Conservation (phyloP, 2,329 filamentous ascomycete genomes). For the Hypoxylon sp. region DNA sequence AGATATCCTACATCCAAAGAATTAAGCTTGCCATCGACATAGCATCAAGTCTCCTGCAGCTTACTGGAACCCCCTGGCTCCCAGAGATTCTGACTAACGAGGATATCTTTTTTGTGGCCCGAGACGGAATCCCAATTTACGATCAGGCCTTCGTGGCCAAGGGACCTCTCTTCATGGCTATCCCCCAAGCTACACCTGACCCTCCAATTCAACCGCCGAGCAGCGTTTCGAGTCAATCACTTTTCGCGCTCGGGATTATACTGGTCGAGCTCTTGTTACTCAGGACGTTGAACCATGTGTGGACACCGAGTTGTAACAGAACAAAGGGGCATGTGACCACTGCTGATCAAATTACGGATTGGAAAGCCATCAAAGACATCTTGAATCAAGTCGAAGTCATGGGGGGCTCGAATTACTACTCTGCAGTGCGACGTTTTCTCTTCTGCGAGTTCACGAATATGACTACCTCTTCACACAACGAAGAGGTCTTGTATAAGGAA, state of each 20-base stretch:
- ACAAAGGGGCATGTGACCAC: background rate
- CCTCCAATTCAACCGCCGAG: background rate
- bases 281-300: background rate
- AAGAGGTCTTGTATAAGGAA: conserved; percentile 4
- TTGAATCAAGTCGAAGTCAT: background rate
- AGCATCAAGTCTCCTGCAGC: background rate
- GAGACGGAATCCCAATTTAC: background rate
- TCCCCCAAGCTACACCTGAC: background rate
- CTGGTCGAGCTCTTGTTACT: background rate
- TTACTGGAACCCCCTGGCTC: background rate
- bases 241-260: conserved; percentile 3
- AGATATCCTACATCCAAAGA: background rate
- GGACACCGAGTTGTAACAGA: background rate
- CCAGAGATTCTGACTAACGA: conserved; percentile 1
- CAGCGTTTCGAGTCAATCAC: background rate
- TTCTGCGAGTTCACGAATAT: conserved; percentile 4
- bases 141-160: background rate
- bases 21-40: conserved; percentile 1
- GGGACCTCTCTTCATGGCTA: background rate
- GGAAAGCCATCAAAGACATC: conserved; percentile 1
- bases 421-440: conserved; percentile 6
- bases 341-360: background rate
- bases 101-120: background rate
- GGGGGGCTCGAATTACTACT: background rate
- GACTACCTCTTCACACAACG: background rate